Percentiles rank a stretch among this genome's conserved stretches.
Conservation (phyloP, 805 yeast genomes). For the Kuraishia floccosa region DNA sequence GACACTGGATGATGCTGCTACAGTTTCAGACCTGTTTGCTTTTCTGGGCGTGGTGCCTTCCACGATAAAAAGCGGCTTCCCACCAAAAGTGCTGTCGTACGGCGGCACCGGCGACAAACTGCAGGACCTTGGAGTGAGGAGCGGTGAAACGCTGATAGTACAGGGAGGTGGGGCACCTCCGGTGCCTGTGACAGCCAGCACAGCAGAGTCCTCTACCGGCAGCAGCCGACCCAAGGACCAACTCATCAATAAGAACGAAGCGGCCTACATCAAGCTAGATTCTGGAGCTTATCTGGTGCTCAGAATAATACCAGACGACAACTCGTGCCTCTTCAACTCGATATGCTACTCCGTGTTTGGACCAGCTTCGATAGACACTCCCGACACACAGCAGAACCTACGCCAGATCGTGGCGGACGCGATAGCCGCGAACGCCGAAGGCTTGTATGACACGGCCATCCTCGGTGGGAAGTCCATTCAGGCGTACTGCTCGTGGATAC, state of each 20-base stretch:
- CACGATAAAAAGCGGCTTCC: constrained; percentile 44
- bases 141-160: constrained; percentile 49
- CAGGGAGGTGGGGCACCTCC: too few relatives aligned
- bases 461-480: constrained; percentile 43
- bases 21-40: constrained; percentile 18
- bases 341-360: constrained; percentile 37
- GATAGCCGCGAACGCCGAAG: constrained; percentile 28
- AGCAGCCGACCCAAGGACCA: too few relatives aligned
- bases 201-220: too few relatives aligned
- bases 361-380: constrained; percentile 18
- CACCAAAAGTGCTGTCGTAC: constrained; percentile 33
- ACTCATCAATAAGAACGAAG: too few relatives aligned
- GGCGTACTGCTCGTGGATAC: constrained; percentile 53
- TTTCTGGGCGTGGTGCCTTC: constrained; percentile 6
- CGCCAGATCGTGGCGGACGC: constrained; percentile 38
- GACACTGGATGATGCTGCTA: constrained; percentile 23
- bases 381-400: constrained; percentile 33
- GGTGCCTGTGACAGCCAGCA: too few relatives aligned
- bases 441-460: constrained; percentile 39
- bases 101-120: constrained; percentile 13
- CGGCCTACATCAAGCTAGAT: too few relatives aligned
- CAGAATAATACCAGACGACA: constrained; percentile 62
- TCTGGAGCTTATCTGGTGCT: constrained; percentile 29
- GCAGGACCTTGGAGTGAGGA: constrained; percentile 31
- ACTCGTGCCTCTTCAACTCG: constrained; percentile 66